Evolutionary conservation across 345 rosid genomes (phyloP).

Genomic region (Lagerstroemia speciosa): DNA sequence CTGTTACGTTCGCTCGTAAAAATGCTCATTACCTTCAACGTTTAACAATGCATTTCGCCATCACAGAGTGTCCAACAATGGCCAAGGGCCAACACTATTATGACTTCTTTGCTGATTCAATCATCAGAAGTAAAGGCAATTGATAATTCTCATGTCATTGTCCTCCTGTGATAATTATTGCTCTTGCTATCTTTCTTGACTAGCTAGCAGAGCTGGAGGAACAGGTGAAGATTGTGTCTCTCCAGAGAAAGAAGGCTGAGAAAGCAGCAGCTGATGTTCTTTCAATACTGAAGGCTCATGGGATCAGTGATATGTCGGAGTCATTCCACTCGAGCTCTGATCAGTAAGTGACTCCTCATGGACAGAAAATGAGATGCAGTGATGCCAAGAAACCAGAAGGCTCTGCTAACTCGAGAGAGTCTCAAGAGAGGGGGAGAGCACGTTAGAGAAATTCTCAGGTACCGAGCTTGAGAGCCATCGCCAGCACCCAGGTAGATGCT

Average conservation of each 20-base stretch:
- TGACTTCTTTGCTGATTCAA: no score
- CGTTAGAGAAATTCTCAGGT: conserved; percentile 31
- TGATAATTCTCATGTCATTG: no score
- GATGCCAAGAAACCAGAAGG: conserved; percentile 24
- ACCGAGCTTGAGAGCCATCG: conserved; percentile 33
- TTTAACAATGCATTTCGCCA: no score
- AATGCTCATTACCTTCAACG: no score
- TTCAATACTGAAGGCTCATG: conserved; percentile 66
- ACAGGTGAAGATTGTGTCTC: conserved; percentile 52
- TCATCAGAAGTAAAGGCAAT: no score
- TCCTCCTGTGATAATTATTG: no score
- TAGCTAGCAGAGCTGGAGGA: no score
- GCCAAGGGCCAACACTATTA: no score
- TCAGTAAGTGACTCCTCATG: conserved; percentile 35
- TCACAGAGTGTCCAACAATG: no score
- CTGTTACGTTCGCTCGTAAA: no score
- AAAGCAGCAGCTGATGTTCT: conserved; percentile 82
- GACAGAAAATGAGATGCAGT: conserved; percentile 24
- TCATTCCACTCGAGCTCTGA: conserved; percentile 69
- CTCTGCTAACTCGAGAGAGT: conserved; percentile 27
- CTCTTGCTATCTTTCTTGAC: no score
- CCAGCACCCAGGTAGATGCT: conserved; percentile 33
- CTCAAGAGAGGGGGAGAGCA: conserved; percentile 27
- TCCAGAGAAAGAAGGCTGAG: conserved; percentile 88
- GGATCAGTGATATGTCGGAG: conserved; percentile 59